Evolutionary conservation across 2,329 filamentous ascomycete genomes (phyloP), one percentile per base, ranked within the genome.

Genomic region (Botrytis fragariae): DNA sequence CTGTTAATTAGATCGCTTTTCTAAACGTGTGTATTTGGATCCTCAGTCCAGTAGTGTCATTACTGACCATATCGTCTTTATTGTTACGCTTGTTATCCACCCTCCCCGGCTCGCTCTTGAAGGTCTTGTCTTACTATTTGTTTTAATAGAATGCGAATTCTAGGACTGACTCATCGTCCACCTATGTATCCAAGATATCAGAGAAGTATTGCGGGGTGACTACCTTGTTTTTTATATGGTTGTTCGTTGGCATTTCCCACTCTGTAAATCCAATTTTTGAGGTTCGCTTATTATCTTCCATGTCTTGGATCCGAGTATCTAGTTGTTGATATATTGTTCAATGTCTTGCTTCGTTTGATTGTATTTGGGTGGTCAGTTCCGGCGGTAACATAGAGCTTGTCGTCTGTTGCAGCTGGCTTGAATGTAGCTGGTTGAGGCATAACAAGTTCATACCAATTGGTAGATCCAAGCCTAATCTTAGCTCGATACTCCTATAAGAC

Each of bases 1-100:
- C 8, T 1, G 4, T 59, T 9, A 20, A 2, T 35, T 10, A 0
- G 1, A 12, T 32, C 2, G 8, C 4, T 10, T 35, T 32, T 59
- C 29, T 7, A 22, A 22, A 59, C 7, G 4, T 7, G 1, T 22
- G 1, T 9, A 4, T 22, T 7, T 22, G 7, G 1, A 10, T 59
- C 9, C 16, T 32, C 16, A 32, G 16, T 10, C 16, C 18, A 32
- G 6, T 18, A 6, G 54, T 7, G 5, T 35, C 4, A 20, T 10
- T 22, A 35, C 18, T 20, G 0, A 59, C 0, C 10, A 9, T 20
- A 59, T 59, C 54, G 32, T 16, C 54, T 32, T 59, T 59, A 22
- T 35, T 22, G 20, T 29, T 59, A 20, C 20, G 32, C 14, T 59
- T 1, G 6, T 20, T 32, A 35, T 22, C 20, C 32, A 5, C 3